phyloP scores from a whole-genome alignment of 306 rosid genomes.

The Albizia julibrissin region DNA sequence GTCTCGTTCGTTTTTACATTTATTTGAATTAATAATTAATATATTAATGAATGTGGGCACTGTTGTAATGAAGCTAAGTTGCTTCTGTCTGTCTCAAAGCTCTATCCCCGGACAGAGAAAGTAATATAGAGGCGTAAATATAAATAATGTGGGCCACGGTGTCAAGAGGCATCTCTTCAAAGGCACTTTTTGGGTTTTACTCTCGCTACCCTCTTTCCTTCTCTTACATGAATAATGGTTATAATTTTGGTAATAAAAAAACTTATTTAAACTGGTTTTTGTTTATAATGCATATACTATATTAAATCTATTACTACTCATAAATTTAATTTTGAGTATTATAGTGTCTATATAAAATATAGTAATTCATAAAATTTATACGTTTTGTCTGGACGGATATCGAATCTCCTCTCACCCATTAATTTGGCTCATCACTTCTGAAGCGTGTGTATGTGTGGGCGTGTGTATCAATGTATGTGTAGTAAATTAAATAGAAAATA shows the following conservation, averaged over 20 bases:
- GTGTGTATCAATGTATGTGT: neutral
- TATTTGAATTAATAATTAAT: neutral
- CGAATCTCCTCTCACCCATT: too few relatives aligned
- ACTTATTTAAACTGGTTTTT: too few relatives aligned
- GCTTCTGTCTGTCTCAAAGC: neutral
- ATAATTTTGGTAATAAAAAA: too few relatives aligned
- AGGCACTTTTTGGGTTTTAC: neutral
- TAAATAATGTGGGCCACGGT: neutral
- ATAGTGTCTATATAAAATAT: too few relatives aligned
- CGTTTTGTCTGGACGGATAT: neutral
- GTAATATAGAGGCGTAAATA: neutral
- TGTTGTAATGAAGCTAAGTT: neutral
- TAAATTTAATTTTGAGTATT: neutral
- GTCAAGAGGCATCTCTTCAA: neutral
- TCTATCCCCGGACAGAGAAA: neutral
- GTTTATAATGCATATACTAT: too few relatives aligned
- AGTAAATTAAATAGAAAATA: neutral
- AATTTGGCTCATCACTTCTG: too few relatives aligned
- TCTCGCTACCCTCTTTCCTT: neutral
- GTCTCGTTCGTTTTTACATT: neutral
- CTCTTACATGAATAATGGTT: neutral
- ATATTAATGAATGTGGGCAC: neutral
- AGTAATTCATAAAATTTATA: too few relatives aligned
- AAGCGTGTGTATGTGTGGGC: too few relatives aligned
- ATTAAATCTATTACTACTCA: too few relatives aligned